Evolutionary conservation across 306 rosid species (phyloP), one percentile per base, ranked within the genome.

Genomic region (Bauhinia variegata): DNA sequence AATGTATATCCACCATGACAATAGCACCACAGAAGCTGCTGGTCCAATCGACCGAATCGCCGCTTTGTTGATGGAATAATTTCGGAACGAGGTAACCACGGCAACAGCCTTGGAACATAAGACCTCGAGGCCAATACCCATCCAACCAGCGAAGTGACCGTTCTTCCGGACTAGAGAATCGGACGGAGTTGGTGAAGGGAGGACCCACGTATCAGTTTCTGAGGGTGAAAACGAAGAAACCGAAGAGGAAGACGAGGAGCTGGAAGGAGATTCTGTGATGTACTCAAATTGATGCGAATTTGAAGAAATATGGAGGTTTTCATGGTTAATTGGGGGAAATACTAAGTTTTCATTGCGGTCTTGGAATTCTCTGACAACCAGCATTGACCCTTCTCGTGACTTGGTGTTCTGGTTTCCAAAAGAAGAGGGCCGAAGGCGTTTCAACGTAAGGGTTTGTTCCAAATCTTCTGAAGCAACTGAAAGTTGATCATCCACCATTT

Each of bases 1-100:
- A 51, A 61, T 47, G 58, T 58, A 44, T 33, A 81, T n/a, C 82
- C 88, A 84, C 80, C 80, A 84, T 0, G 78, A 44, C 46, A 83
- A 16, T 38, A 85, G 17, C 41, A 68, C 37, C 6, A 48, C 74
- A n/a, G 56, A 67, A 67, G 74, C 73, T 0, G 78, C 84, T 1
- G 76, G 34, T 62, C 77, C 71, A 80, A 75, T 47, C 39, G 78
- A 65, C 83, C 78, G 63, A 71, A 63, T 44, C 19, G 65, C 60
- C 72, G 78, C 28, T 23, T 23, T 23, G 28, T 23, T 23, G 28
- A 2, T 2, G 1, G 28, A 23, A 1, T 23, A 23, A 23, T 23
- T 23, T 23, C 2, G 28, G 28, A 23, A 23, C 28, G 2, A 23
- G 18, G 28, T 2, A 23, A 23, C 28, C 28, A 23, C 2, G 28